A percentile compares a stretch with the other conserved stretches of the same genome.
Evolutionary conservation across 352 stramenopile species (phyloP).

Genomic region (Globisporangium irregulare): DNA sequence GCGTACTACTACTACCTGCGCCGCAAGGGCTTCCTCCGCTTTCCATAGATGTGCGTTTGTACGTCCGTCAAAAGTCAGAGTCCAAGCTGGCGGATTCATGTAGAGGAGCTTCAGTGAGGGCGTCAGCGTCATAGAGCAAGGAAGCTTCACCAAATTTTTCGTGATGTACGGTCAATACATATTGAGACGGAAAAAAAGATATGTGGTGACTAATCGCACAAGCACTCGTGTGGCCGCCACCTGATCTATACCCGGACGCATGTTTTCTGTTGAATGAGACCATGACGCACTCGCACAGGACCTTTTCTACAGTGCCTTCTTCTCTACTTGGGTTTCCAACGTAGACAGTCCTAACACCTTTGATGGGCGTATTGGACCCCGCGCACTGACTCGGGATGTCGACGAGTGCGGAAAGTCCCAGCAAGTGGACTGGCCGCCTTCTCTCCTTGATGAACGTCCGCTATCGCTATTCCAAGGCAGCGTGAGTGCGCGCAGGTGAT

Average conservation of each 20-base stretch:
- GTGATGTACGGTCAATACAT: not conserved
- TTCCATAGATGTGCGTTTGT: not conserved
- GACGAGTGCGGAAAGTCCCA: too few relatives aligned
- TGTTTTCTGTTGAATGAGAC: not conserved
- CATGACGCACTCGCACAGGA: slow-evolving; percentile 28
- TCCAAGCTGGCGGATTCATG: too few relatives aligned
- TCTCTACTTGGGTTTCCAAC: slow-evolving; percentile 27
- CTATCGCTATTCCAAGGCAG: too few relatives aligned
- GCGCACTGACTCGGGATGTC: not conserved
- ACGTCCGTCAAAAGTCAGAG: too few relatives aligned
- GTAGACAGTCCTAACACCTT: slow-evolving; percentile 21
- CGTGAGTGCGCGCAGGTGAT: too few relatives aligned
- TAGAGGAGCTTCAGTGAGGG: not conserved
- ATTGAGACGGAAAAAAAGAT: not conserved
- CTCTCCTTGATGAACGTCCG: too few relatives aligned
- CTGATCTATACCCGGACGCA: not conserved
- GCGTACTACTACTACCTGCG: slow-evolving; percentile 65
- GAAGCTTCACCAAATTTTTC: not conserved
- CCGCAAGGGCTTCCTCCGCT: slow-evolving; percentile 3
- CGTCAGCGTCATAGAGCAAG: not conserved
- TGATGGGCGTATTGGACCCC: slow-evolving; percentile 20
- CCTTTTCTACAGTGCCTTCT: slow-evolving; percentile 25
- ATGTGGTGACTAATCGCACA: not conserved
- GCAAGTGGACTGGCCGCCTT: too few relatives aligned
- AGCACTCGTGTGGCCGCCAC: not conserved